Evolutionary conservation across 768 basidiomycete genomes (phyloP).

Genomic region (Mycena albidolilacea): DNA sequence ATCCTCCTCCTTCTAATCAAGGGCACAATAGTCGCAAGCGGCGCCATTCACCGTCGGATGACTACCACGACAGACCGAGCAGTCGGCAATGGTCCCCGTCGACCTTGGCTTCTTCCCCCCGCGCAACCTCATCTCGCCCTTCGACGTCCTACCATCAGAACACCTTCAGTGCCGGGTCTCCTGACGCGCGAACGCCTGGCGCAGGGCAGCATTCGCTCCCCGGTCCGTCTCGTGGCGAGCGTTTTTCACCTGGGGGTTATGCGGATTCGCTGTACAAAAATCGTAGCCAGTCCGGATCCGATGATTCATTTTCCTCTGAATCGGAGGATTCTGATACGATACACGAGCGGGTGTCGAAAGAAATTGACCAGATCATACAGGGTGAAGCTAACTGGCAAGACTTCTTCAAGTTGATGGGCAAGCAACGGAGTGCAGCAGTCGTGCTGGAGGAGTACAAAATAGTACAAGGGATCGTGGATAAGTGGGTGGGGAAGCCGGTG

Average conservation of each 20-base stretch:
- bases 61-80: constrained; percentile 13
- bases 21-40: constrained; percentile 28
- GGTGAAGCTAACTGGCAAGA: constrained; percentile 60
- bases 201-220: neutral
- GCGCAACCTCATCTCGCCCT: constrained; percentile 16
- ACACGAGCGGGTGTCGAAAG: constrained; percentile 58
- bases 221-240: neutral
- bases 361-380: constrained; percentile 61
- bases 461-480: constrained; percentile 65
- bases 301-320: constrained; percentile 44
- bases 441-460: constrained; percentile 66
- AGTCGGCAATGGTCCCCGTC: constrained; percentile 32
- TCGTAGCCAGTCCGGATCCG: constrained; percentile 42
- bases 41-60: constrained; percentile 26
- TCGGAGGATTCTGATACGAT: constrained; percentile 55
- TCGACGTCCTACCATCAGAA: constrained; percentile 16
- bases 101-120: constrained; percentile 27
- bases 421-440: constrained; percentile 57
- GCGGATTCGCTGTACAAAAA: neutral
- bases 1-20: neutral
- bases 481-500: constrained; percentile 58
- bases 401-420: constrained; percentile 58
- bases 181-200: constrained; percentile 3
- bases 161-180: neutral
- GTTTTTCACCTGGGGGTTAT: constrained; percentile 1